These are phyloP conservation scores for Fraxinus pennsylvanica DNA, from an alignment of 257 asterid species.

Conservation along the genomic window DNA sequence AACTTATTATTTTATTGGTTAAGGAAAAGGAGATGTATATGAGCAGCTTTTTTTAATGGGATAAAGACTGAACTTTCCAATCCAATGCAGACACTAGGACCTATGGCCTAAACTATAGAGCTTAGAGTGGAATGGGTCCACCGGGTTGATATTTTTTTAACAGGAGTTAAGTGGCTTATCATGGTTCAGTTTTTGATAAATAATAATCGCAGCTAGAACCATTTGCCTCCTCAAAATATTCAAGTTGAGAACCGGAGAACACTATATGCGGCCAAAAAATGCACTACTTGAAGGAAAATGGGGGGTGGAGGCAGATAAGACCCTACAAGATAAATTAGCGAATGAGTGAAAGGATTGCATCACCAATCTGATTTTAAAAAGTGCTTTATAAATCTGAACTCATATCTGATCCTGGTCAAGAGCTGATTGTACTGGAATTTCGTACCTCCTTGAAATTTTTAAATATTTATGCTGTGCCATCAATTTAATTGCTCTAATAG, in stretches of 20 bases:
- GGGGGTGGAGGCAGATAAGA: not conserved
- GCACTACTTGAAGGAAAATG: not conserved
- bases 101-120: not conserved
- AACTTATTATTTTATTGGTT: not conserved
- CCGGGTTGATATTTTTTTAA: not conserved
- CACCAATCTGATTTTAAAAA: not conserved
- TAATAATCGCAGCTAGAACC: not conserved
- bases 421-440: constrained; percentile 3
- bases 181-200: not conserved
- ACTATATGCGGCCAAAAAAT: not conserved
- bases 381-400: not conserved
- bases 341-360: not conserved
- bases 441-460: not conserved
- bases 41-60: not conserved
- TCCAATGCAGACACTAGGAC: not conserved
- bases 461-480: not conserved
- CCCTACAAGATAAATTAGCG: not conserved
- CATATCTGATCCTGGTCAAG: not conserved
- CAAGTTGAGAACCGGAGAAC: not conserved
- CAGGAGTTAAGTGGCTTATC: not conserved
- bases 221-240: not conserved
- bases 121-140: not conserved
- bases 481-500: not conserved
- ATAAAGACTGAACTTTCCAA: not conserved
- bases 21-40: not conserved